Evolutionary conservation across 495 filamentous ascomycete genomes (phyloP).

Genomic region (Hypoxylon lienhwacheense): DNA sequence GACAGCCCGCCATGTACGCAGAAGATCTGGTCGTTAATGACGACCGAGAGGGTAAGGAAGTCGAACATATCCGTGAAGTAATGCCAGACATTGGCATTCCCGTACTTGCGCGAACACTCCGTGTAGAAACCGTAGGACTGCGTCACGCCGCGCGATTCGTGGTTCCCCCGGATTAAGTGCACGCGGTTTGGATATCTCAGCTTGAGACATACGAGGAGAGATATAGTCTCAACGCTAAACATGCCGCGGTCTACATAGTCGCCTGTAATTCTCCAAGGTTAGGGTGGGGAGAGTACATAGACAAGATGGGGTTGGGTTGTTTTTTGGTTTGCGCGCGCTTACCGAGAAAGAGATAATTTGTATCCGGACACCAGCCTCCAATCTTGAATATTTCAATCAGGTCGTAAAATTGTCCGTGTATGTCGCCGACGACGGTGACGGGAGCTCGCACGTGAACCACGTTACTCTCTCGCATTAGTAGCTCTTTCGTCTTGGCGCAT

Average conservation of each 20-base stretch:
- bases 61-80: constrained; percentile 99
- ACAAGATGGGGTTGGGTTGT: neutral
- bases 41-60: constrained; percentile 91
- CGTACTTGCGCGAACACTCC: constrained; percentile 95
- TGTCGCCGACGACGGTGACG: constrained; percentile 98
- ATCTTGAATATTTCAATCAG: constrained; percentile 99
- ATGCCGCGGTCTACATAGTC: constrained; percentile 98
- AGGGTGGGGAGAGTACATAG: neutral
- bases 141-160: constrained; percentile 95
- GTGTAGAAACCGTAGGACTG: constrained; percentile 99
- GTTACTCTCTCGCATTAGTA: constrained; percentile 99
- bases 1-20: constrained; percentile 95
- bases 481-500: constrained; percentile 97
- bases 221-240: constrained; percentile 97
- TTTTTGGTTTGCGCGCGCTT: constrained; percentile 32
- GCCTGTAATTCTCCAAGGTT: constrained; percentile 50
- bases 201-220: constrained; percentile 91
- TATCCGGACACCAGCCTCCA: constrained; percentile 93
- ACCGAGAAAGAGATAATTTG: constrained; percentile 98
- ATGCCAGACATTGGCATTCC: constrained; percentile 98
- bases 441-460: constrained; percentile 96
- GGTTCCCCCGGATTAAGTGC: constrained; percentile 92
- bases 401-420: constrained; percentile 98
- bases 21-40: constrained; percentile 98
- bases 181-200: constrained; percentile 89